A percentile compares a stretch with the other conserved stretches of the same genome.
Evolutionary conservation across 31 red algal species (phyloP).

Genomic region (Porphyra umbilicalis): DNA sequence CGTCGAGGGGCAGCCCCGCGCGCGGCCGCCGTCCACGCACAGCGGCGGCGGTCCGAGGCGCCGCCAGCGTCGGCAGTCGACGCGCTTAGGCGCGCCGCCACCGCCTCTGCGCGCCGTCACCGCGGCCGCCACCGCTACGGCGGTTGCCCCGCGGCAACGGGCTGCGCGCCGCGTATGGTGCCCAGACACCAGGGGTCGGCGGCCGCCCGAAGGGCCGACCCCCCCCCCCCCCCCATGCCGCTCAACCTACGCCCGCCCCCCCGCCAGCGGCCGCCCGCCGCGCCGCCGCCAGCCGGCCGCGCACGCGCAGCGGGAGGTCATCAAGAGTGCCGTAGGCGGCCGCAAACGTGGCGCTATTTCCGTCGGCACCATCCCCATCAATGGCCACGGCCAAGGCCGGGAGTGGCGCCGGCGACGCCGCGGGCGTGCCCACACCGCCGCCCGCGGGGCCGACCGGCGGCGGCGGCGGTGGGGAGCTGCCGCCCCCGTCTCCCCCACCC

Average conservation of each 20-base stretch:
- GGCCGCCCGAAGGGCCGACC: not conserved
- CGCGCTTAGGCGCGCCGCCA: not conserved
- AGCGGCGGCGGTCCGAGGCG: too few relatives aligned
- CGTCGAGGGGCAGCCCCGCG: too few relatives aligned
- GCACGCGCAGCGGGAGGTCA: not conserved
- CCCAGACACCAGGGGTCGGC: too few relatives aligned
- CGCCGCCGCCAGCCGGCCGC: not conserved
- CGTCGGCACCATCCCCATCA: not conserved
- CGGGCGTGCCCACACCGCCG: not conserved
- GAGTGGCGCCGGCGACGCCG: not conserved
- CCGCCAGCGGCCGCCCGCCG: not conserved
- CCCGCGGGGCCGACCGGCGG: not conserved
- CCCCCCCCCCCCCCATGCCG: not conserved
- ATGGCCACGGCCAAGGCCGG: not conserved
- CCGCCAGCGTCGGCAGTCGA: too few relatives aligned
- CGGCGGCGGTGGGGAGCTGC: not conserved
- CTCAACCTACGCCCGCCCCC: not conserved
- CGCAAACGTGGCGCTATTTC: not conserved
- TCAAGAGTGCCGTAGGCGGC: not conserved
- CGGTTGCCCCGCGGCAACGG: too few relatives aligned
- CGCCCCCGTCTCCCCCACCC: not conserved
- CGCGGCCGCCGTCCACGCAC: too few relatives aligned
- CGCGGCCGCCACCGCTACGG: too few relatives aligned
- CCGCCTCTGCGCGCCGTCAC: not conserved
- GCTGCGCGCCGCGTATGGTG: too few relatives aligned